phyloP scores from a whole-genome alignment of 2,329 filamentous ascomycete species.

The Capronia americana region DNA sequence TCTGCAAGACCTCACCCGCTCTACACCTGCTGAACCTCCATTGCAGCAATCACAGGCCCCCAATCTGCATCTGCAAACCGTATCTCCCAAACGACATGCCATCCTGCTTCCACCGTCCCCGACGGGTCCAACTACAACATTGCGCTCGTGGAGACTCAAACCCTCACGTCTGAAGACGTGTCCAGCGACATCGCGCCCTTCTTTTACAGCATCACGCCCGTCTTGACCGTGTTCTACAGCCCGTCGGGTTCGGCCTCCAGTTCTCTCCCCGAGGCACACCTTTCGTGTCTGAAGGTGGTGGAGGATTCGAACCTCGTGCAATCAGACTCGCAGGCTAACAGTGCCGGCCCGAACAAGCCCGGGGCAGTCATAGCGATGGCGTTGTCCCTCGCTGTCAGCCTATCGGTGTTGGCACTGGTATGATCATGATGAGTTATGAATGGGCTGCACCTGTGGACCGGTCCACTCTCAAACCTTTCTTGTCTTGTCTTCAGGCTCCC shows the following conservation, averaged over 20 bases:
- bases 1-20: neutral
- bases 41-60: slow-evolving; percentile 25
- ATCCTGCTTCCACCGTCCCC: slow-evolving; percentile 22
- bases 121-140: slow-evolving; percentile 25
- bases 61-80: slow-evolving; percentile 7
- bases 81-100: slow-evolving; percentile 23
- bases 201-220: slow-evolving; percentile 30
- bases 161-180: slow-evolving; percentile 25
- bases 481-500: neutral
- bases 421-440: neutral
- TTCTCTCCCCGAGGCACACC: slow-evolving; percentile 20
- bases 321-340: slow-evolving; percentile 5
- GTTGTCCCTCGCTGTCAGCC: neutral
- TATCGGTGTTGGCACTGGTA: neutral
- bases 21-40: neutral
- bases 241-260: neutral
- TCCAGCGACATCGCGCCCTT: slow-evolving; percentile 30
- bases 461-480: neutral
- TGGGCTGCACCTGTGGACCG: neutral
- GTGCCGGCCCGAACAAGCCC: neutral
- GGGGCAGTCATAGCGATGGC: neutral
- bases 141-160: slow-evolving; percentile 28
- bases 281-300: slow-evolving; percentile 32
- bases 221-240: slow-evolving; percentile 29
- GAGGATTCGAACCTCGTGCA: slow-evolving; percentile 18